A percentile compares a stretch with the other conserved stretches of the same genome.
phyloP scores from a whole-genome alignment of 805 yeast genomes.

The Starmerella bacillaris region DNA sequence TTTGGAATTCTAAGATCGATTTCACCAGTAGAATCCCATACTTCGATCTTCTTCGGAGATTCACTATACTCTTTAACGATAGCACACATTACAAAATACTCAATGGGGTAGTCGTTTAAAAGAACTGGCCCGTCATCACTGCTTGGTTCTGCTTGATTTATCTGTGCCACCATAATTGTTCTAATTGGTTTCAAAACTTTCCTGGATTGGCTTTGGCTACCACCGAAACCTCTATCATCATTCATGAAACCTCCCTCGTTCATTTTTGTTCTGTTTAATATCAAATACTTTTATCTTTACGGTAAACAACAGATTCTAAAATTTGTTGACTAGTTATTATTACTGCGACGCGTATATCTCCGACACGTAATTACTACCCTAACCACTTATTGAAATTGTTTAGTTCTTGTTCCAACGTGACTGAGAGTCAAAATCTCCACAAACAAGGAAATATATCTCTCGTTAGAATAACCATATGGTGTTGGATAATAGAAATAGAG shows the following conservation, averaged over 20 bases:
- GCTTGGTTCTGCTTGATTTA: constrained; percentile 34
- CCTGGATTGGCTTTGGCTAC: constrained; percentile 1
- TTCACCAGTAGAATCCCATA: constrained; percentile 55
- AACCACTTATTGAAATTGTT: too few relatives aligned
- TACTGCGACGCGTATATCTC: too few relatives aligned
- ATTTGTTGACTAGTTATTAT: too few relatives aligned
- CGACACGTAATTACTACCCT: too few relatives aligned
- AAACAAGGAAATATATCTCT: too few relatives aligned
- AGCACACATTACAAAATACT: constrained; percentile 40
- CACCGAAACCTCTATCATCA: constrained; percentile 3
- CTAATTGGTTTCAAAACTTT: constrained; percentile 12
- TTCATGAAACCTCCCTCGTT: constrained; percentile 14
- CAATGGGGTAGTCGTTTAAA: constrained; percentile 37
- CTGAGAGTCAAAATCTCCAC: too few relatives aligned
- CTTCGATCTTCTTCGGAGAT: constrained; percentile 29
- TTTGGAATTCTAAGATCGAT: constrained; percentile 38
- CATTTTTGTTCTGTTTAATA: neutral
- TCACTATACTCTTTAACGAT: constrained; percentile 31
- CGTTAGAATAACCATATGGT: too few relatives aligned
- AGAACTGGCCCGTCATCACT: constrained; percentile 37
- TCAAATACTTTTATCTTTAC: too few relatives aligned
- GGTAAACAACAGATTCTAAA: too few relatives aligned
- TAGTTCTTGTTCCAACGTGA: too few relatives aligned
- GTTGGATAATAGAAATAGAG: too few relatives aligned
- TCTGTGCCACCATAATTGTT: constrained; percentile 51